These are phyloP conservation scores for Hymenotorrendiella dingleyae DNA, from an alignment of 2,329 filamentous ascomycete species.

Conservation along the genomic window DNA sequence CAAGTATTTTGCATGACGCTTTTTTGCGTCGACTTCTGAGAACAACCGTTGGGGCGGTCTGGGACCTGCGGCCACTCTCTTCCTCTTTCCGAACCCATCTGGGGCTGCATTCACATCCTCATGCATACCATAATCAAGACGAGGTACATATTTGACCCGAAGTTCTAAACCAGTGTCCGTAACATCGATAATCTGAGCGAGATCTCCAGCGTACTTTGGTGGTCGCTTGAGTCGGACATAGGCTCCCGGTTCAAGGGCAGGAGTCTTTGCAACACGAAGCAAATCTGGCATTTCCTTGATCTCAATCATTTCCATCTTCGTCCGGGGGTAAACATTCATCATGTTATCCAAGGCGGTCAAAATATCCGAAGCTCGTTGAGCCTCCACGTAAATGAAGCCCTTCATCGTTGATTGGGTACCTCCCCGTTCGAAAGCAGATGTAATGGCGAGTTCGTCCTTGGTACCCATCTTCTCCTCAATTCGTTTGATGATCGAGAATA, in stretches of 20 bases:
- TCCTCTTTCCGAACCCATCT: constrained; percentile 54
- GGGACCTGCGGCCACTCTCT: constrained; percentile 61
- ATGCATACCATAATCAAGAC: constrained; percentile 84
- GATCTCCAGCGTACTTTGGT: constrained; percentile 77
- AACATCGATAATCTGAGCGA: constrained; percentile 87
- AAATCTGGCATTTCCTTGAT: constrained; percentile 98
- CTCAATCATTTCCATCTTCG: constrained; percentile 80
- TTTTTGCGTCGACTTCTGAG: constrained; percentile 87
- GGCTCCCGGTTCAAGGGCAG: constrained; percentile 76
- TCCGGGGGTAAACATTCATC: constrained; percentile 82
- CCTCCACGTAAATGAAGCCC: constrained; percentile 93
- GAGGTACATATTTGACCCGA: constrained; percentile 78
- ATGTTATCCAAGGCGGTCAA: constrained; percentile 76
- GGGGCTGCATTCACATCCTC: constrained; percentile 58
- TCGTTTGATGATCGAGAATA: constrained; percentile 82
- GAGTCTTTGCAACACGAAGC: constrained; percentile 82
- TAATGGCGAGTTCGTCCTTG: constrained; percentile 77
- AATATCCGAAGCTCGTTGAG: constrained; percentile 80
- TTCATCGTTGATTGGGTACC: constrained; percentile 74
- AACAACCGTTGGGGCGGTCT: constrained; percentile 85
- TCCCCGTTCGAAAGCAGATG: constrained; percentile 86
- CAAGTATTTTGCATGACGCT: constrained; percentile 64
- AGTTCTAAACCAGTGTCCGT: constrained; percentile 90
- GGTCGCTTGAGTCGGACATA: constrained; percentile 85
- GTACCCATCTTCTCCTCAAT: constrained; percentile 74